A percentile compares a stretch with the other conserved stretches of the same genome.
phyloP scores from a whole-genome alignment of 2,329 filamentous ascomycete genomes.

The Fusarium compactum region DNA sequence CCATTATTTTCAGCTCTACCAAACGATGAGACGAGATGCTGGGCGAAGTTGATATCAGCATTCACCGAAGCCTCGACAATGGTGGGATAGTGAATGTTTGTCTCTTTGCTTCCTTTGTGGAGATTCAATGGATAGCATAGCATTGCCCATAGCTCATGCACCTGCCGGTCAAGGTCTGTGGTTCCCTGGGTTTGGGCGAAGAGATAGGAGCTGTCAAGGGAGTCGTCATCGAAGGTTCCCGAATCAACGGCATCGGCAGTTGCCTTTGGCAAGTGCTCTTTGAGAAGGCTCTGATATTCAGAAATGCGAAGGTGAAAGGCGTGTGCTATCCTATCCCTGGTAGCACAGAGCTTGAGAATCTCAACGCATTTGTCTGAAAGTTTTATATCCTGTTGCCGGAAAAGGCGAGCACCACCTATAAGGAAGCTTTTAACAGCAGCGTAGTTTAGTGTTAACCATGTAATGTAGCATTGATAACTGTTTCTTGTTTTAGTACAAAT shows the following conservation, averaged over 20 bases:
- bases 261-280: fast-evolving
- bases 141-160: neutral
- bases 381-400: neutral
- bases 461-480: neutral
- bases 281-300: fast-evolving
- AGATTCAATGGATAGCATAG: neutral
- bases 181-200: fast-evolving
- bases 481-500: neutral
- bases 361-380: neutral
- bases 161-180: neutral
- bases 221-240: fast-evolving
- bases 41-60: neutral
- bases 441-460: neutral
- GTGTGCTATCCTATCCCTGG: neutral
- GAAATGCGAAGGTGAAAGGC: neutral
- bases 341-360: neutral
- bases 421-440: neutral
- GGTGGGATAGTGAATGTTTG: neutral
- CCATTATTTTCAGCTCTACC: neutral
- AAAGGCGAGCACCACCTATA: fast-evolving
- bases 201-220: fast-evolving
- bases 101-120: fast-evolving
- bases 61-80: neutral
- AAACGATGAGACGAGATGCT: neutral
- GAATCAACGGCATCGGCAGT: fast-evolving